Conservation (phyloP, 2,329 filamentous ascomycete genomes). For the Penicillium corylophilum region DNA sequence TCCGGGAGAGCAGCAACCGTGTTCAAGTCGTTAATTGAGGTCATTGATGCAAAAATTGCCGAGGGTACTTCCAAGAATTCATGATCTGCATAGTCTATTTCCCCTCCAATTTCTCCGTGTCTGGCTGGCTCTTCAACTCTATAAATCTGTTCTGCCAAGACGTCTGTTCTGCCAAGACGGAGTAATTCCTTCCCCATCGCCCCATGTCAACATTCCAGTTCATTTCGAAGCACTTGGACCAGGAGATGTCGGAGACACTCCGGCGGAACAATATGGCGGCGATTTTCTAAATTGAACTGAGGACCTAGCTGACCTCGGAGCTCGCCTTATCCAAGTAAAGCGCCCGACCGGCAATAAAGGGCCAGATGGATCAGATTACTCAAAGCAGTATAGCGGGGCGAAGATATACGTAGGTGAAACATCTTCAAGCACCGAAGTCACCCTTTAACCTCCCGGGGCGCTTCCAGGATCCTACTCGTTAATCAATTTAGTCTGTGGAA, state of each 20-base stretch:
- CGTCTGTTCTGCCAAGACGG: constrained; percentile 15
- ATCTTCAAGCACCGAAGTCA: constrained; percentile 14
- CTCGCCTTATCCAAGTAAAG: constrained; percentile 4
- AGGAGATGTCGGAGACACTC: neutral
- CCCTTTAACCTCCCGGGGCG: constrained; percentile 3
- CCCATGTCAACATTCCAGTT: neutral
- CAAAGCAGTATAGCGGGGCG: constrained; percentile 15
- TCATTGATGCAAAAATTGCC: constrained; percentile 18
- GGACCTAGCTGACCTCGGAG: constrained; percentile 7
- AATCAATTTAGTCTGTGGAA: constrained; percentile 8
- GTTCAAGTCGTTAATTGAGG: neutral
- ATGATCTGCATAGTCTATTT: constrained; percentile 8
- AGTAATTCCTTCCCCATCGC: constrained; percentile 8
- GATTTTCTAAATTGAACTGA: constrained; percentile 5
- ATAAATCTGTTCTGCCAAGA: too few relatives aligned
- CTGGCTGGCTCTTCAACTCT: neutral
- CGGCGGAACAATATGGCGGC: neutral
- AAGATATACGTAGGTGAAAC: constrained; percentile 17
- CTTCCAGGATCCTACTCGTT: neutral
- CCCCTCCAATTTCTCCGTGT: neutral
- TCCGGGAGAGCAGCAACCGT: neutral
- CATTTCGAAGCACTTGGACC: neutral
- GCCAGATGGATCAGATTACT: constrained; percentile 4
- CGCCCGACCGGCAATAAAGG: neutral
- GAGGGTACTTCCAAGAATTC: neutral